Base-by-base conservation (phyloP, 257 asterid genomes). In the Mitragyna speciosa region DNA sequence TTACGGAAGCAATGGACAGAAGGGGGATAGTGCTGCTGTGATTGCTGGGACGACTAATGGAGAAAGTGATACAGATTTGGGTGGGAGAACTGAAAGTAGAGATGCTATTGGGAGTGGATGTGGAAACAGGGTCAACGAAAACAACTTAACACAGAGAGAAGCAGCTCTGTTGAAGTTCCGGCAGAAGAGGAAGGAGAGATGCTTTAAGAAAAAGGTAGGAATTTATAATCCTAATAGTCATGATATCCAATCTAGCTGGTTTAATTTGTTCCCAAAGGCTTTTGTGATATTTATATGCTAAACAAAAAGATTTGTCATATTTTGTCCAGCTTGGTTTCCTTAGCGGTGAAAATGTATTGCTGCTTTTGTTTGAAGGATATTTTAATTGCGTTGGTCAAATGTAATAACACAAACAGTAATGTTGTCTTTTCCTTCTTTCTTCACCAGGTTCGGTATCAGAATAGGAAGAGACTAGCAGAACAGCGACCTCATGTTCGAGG, bases 81-180 rank as follows among this genome's bases (percentile, higher is more conserved):
- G 87, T 88, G 88, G 90, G 75, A 90, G 84, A 88, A 90, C 86
- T 83, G 88, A 92, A 70, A 87, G 88, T 67, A 90, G 91, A 80
- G 91, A 90, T 81, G 92, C 86, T 54, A 87, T 87, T 43, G 85
- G 82, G 72, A 72, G 79, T 63, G 86, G 86, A 65, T 85, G 85
- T 73, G 97, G 92, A 69, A 87, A 83, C 78, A 90, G 87, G 77
- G 78, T 76, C 17, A 89, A 87, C 39, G 91, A 84, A 73, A 87
- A 83, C 80, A 90, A 80, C 85, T 84, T 87, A 81, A 87, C 93
- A 24, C 91, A 82, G 63, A 81, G 95, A 70, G 87, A 76, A 83
- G 97, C 96, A 76, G 93, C 97, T 75, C 82, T 94, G 86, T 83
- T 83, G 88, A 93, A 90, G 87, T 90, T 90, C 84, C 91, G 87